phyloP scores from a whole-genome alignment of 192 early-diverging fungal genomes.

The Podila clonocystis region DNA sequence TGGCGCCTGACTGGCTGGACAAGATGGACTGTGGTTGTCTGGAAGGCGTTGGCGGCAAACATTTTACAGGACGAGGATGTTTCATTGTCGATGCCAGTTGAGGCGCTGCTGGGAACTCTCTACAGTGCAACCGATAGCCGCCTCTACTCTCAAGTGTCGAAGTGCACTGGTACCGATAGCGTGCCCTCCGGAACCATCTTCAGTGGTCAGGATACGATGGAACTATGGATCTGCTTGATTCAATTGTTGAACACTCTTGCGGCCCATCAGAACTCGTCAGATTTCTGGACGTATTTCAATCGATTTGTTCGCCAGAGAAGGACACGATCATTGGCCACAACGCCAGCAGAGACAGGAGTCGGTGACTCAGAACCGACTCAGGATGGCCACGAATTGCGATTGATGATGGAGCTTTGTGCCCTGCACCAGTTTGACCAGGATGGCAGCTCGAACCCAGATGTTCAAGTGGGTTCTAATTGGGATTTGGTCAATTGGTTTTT shows the following conservation, averaged over 20 bases:
- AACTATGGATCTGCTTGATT: conserved; percentile 35
- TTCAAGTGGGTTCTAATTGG: conserved; percentile 25
- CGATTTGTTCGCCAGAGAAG: conserved; percentile 4
- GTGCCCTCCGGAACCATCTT: neutral
- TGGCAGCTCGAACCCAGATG: conserved; percentile 17
- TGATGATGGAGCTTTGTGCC: conserved; percentile 12
- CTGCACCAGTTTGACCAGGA: conserved; percentile 34
- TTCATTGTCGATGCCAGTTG: neutral
- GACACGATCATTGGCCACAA: neutral
- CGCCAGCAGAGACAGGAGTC: neutral
- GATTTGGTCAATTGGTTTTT: conserved; percentile 15
- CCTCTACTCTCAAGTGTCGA: conserved; percentile 2
- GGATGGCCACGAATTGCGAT: conserved; percentile 1
- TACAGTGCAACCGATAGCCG: neutral
- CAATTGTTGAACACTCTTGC: conserved; percentile 14
- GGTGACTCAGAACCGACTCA: neutral
- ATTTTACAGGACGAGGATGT: neutral
- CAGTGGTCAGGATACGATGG: conserved; percentile 16
- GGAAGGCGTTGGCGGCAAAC: conserved; percentile 2
- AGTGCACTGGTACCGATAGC: neutral
- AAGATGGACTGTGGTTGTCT: neutral
- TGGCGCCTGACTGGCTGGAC: neutral
- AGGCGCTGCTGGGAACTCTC: neutral
- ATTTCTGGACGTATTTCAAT: conserved; percentile 33
- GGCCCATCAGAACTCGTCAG: neutral